These are phyloP conservation scores for Geotrichum bryndzae DNA, from an alignment of 1,139 yeast species.

Conservation along the genomic window DNA sequence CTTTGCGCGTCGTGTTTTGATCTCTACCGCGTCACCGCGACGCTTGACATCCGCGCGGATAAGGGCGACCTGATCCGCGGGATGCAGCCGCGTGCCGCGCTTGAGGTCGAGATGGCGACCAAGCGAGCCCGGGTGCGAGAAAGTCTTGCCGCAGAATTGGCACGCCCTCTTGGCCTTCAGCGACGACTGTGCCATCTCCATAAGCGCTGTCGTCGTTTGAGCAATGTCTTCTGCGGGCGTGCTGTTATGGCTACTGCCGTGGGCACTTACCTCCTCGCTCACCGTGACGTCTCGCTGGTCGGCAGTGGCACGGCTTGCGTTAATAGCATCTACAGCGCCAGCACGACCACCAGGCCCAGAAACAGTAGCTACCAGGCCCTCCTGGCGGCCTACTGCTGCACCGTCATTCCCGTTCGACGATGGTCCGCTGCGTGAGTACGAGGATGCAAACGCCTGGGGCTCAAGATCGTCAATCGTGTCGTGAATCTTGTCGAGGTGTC, in stretches of 20 bases:
- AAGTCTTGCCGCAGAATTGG: slow-evolving; percentile 44
- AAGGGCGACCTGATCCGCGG: slow-evolving; percentile 40
- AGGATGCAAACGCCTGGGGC: not conserved
- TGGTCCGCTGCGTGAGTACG: not conserved
- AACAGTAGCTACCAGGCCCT: not conserved
- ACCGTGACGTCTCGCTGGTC: slow-evolving; percentile 3
- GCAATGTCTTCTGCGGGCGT: slow-evolving; percentile 8
- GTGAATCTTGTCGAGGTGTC: slow-evolving; percentile 9
- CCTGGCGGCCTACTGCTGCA: not conserved
- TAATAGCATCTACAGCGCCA: not conserved
- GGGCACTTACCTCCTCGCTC: not conserved
- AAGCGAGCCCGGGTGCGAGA: slow-evolving; percentile 48
- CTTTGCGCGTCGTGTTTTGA: slow-evolving; percentile 38
- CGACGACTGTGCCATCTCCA: slow-evolving; percentile 18
- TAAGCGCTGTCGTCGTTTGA: slow-evolving; percentile 16
- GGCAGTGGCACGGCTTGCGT: not conserved
- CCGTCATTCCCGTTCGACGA: not conserved
- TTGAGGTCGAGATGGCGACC: slow-evolving; percentile 48
- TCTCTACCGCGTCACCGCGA: slow-evolving; percentile 43
- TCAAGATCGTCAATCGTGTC: slow-evolving; percentile 11
- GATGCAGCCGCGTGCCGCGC: slow-evolving; percentile 44
- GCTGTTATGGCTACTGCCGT: not conserved
- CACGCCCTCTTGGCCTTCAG: slow-evolving; percentile 36
- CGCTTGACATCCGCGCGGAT: slow-evolving; percentile 45
- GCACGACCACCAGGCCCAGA: not conserved